Conservation (phyloP, 306 rosid genomes). For the Sicyos edulis region DNA sequence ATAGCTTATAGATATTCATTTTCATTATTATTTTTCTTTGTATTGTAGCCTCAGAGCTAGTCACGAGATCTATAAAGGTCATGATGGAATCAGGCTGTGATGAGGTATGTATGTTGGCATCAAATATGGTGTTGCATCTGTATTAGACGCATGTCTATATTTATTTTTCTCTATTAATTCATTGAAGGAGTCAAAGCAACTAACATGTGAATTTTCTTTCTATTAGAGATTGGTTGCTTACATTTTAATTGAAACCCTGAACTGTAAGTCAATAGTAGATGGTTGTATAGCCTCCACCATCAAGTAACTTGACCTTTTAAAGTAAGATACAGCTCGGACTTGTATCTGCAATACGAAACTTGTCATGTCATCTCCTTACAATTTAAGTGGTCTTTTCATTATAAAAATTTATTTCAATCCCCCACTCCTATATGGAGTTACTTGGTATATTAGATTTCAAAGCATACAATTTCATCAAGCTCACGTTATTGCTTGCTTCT, state of each 20-base stretch:
- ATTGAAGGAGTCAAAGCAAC: background rate
- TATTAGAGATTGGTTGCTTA: background rate
- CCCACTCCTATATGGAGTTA: background rate
- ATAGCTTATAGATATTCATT: conserved; percentile 16
- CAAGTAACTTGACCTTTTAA: background rate
- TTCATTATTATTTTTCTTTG: background rate
- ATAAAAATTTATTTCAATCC: background rate
- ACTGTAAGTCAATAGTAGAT: background rate
- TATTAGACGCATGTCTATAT: background rate
- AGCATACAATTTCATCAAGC: background rate
- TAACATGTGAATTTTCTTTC: background rate
- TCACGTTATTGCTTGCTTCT: background rate
- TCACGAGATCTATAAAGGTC: conserved; percentile 72
- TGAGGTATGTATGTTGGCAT: conserved; percentile 59
- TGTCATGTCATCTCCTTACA: conserved; percentile 1
- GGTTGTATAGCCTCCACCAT: background rate
- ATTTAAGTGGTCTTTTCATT: background rate
- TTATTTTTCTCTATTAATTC: background rate
- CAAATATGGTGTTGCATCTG: background rate
- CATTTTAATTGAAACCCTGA: background rate
- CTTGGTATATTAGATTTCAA: background rate
- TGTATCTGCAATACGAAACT: background rate
- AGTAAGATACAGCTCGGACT: background rate
- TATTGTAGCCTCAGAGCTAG: conserved; percentile 79
- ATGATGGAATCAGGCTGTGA: conserved; percentile 98